A percentile compares a stretch with the other conserved stretches of the same genome.
Evolutionary conservation across 2,329 filamentous ascomycete genomes (phyloP).

Genomic region (Colletotrichum sp.): DNA sequence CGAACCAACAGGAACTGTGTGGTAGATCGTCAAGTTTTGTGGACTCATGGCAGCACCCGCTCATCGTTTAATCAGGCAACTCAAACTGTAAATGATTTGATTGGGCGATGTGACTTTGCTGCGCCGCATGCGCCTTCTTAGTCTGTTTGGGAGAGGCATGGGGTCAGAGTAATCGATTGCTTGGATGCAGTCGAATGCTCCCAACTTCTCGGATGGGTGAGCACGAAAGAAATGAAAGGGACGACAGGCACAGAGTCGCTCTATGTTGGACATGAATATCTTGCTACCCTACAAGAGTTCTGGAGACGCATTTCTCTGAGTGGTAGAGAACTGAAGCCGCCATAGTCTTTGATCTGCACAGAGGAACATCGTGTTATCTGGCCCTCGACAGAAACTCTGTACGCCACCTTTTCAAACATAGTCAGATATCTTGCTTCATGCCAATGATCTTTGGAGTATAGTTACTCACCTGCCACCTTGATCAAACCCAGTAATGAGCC

Average conservation of each 20-base stretch:
- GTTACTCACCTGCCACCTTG: conserved; percentile 35
- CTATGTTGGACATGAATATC: neutral
- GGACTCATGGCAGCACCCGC: neutral
- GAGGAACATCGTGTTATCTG: conserved; percentile 47
- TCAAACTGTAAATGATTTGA: neutral
- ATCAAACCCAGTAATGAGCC: conserved; percentile 49
- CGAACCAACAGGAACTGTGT: neutral
- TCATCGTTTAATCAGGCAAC: neutral
- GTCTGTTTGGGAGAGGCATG: neutral
- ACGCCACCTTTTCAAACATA: conserved; percentile 39
- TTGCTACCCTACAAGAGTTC: neutral
- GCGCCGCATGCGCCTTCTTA: neutral
- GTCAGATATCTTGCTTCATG: neutral
- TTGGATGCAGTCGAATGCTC: neutral
- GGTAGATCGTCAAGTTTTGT: neutral
- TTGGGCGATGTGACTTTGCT: neutral
- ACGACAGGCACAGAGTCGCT: neutral
- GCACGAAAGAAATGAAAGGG: neutral
- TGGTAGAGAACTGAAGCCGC: conserved; percentile 37
- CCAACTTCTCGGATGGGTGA: neutral
- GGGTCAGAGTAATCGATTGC: neutral
- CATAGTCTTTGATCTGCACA: conserved; percentile 53
- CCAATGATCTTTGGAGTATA: neutral
- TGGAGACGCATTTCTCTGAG: neutral
- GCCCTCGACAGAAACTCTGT: conserved; percentile 50